These are phyloP conservation scores for Sherardia arvensis DNA, from an alignment of 257 asterid species.

Conservation along the genomic window DNA sequence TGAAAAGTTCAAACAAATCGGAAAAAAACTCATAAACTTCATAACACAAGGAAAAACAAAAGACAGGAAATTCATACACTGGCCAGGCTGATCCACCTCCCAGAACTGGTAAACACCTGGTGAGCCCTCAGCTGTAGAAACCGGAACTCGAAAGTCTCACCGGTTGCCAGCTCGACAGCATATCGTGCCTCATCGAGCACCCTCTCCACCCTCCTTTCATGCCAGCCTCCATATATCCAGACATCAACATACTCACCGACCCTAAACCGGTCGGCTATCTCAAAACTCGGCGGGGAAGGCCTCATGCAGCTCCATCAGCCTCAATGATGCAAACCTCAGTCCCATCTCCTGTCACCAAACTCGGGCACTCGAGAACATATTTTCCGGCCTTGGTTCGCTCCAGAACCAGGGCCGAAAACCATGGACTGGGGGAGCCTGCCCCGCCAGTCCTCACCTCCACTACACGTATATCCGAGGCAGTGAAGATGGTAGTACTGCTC, in stretches of 20 bases:
- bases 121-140: neutral
- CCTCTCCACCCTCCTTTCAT: neutral
- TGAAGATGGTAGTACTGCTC: neutral
- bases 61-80: neutral
- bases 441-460: neutral
- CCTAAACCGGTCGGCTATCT: neutral
- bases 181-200: neutral
- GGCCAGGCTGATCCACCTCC: neutral
- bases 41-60: too few relatives aligned
- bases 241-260: neutral
- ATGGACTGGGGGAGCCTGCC: neutral
- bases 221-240: neutral
- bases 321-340: accelerated
- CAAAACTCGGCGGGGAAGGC: neutral
- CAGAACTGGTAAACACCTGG: neutral
- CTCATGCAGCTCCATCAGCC: neutral
- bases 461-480: neutral
- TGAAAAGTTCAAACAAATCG: neutral
- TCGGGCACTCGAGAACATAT: too few relatives aligned
- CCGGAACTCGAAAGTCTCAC: neutral
- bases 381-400: neutral
- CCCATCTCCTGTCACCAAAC: neutral
- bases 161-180: neutral
- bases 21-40: neutral
- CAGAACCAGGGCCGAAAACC: neutral